phyloP scores from a whole-genome alignment of 2,329 filamentous ascomycete species.

The Beauveria brongniartii region DNA sequence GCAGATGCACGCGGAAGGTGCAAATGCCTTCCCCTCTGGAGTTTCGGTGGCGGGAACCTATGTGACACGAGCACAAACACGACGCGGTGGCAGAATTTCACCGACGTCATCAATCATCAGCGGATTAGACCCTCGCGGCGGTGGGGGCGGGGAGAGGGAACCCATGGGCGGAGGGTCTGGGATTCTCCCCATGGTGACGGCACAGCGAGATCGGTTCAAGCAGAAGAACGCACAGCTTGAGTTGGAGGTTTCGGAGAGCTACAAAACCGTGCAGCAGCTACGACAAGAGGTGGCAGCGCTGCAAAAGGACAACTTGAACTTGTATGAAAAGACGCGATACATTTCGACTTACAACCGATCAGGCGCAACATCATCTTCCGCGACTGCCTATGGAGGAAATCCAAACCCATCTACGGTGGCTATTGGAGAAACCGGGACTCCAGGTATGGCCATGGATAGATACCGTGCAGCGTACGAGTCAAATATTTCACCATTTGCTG shows the following conservation, averaged over 20 bases:
- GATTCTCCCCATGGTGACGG: constrained; percentile 96
- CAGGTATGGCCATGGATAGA: constrained; percentile 66
- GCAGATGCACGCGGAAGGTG: constrained; percentile 75
- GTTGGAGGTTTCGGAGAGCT: constrained; percentile 76
- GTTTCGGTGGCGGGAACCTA: constrained; percentile 93
- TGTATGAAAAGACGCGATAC: constrained; percentile 97
- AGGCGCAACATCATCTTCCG: constrained; percentile 50
- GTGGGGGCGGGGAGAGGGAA: constrained; percentile 41
- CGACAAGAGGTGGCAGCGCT: constrained; percentile 85
- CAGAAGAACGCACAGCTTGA: constrained; percentile 89
- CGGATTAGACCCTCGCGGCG: constrained; percentile 68
- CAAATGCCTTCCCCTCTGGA: constrained; percentile 77
- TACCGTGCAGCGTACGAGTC: constrained; percentile 92
- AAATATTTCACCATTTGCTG: constrained; percentile 90
- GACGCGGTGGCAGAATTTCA: constrained; percentile 64
- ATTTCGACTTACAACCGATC: constrained; percentile 85
- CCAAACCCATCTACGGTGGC: constrained; percentile 68
- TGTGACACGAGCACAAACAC: constrained; percentile 52
- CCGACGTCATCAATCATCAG: constrained; percentile 98
- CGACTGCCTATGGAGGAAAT: constrained; percentile 59
- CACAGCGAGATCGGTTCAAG: constrained; percentile 96
- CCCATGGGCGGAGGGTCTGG: constrained; percentile 69
- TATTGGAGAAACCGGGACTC: constrained; percentile 45
- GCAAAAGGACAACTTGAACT: constrained; percentile 89
- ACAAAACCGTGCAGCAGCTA: constrained; percentile 74